These are phyloP conservation scores for Ophiostoma fasciatum DNA, from an alignment of 2,329 filamentous ascomycete species.

Conservation along the genomic window DNA sequence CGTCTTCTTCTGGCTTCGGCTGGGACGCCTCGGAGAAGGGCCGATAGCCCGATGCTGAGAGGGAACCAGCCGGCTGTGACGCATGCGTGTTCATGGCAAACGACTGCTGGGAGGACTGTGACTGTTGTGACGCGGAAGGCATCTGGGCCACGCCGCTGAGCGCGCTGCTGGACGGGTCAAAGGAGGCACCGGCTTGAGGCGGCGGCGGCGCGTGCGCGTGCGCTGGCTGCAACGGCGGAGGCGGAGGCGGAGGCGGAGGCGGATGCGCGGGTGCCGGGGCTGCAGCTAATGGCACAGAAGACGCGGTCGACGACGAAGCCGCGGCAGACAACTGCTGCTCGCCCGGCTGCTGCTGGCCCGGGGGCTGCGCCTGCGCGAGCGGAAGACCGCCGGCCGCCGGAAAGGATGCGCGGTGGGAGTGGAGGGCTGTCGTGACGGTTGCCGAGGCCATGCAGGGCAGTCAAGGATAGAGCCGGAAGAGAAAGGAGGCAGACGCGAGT, in stretches of 20 bases:
- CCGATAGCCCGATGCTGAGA: conserved; percentile 21
- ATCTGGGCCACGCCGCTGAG: conserved; percentile 11
- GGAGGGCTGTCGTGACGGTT: conserved; percentile 18
- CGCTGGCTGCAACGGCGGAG: conserved; percentile 1
- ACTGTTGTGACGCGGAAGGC: conserved; percentile 14
- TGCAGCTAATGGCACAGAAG: conserved; percentile 3
- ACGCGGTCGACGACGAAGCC: neutral
- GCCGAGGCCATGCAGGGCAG: conserved; percentile 21
- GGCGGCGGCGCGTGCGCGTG: conserved; percentile 1
- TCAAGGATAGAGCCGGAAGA: neutral
- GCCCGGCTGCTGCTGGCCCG: conserved; percentile 4
- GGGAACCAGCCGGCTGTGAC: conserved; percentile 24
- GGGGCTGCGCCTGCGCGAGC: conserved; percentile 1
- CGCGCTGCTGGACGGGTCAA: conserved; percentile 8
- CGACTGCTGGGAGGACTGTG: conserved; percentile 35
- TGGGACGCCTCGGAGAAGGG: conserved; percentile 23
- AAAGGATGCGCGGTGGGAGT: conserved; percentile 14
- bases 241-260: neutral
- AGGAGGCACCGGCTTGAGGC: conserved; percentile 7
- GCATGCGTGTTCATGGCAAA: conserved; percentile 42
- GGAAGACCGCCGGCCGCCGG: conserved; percentile 11
- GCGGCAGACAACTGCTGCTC: conserved; percentile 4
- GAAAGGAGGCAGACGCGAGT: neutral
- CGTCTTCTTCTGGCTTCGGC: conserved; percentile 21
- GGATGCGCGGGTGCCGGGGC: neutral